A percentile compares a stretch with the other conserved stretches of the same genome.
Evolutionary conservation across 139 green algal species (phyloP).

Genomic region (Picochlorum sp.): DNA sequence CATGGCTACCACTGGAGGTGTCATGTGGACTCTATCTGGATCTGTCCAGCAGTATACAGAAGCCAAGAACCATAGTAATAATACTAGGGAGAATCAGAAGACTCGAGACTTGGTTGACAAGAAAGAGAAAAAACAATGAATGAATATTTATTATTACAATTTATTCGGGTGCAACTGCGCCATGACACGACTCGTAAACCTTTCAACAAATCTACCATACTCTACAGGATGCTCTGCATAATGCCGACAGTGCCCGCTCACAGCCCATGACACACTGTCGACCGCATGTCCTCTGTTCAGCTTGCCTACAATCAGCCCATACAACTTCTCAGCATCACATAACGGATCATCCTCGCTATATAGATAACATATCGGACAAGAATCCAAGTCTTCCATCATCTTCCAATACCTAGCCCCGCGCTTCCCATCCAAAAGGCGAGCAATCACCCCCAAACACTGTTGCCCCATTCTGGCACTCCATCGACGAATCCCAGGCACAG

Average conservation of each 20-base stretch:
- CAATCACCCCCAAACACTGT: not conserved
- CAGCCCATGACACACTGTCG: constrained; percentile 8
- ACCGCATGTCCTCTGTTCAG: constrained; percentile 1
- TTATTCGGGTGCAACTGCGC: too few species aligned
- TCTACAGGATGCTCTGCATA: constrained; percentile 17
- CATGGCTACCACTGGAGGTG: constrained; percentile 14
- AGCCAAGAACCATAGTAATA: not conserved
- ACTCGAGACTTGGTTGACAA: not conserved
- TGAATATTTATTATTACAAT: not conserved
- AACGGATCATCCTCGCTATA: constrained; percentile 26
- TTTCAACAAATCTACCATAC: constrained; percentile 7
- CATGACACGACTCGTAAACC: constrained; percentile 5
- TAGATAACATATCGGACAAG: constrained; percentile 12
- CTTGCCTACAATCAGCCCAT: constrained; percentile 10
- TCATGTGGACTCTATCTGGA: constrained; percentile 12
- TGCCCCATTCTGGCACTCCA: not conserved
- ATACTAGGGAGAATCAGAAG: not conserved
- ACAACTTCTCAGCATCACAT: constrained; percentile 20
- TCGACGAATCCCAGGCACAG: constrained; percentile 1
- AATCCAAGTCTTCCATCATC: constrained; percentile 19
- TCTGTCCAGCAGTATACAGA: not conserved
- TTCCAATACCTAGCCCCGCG: constrained; percentile 1
- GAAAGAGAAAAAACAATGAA: constrained; percentile 1
- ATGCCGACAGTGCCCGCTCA: constrained; percentile 12
- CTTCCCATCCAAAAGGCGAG: not conserved